Conservation (phyloP, 2,329 filamentous ascomycete genomes). For the Aspergillus oerlinghausenensis region DNA sequence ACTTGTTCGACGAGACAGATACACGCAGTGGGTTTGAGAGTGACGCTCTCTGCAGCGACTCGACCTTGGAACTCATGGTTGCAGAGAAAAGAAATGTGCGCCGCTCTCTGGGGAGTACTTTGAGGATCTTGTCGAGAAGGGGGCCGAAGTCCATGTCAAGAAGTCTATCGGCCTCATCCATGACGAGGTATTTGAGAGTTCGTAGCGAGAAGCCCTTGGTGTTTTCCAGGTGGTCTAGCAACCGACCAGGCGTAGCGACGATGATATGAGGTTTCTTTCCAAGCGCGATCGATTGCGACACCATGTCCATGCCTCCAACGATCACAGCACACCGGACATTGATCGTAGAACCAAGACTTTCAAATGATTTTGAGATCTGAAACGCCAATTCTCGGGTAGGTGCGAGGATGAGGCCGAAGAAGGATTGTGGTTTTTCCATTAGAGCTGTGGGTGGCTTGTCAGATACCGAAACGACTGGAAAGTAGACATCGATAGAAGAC, state of each 20-base stretch:
- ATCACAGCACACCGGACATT: constrained; percentile 81
- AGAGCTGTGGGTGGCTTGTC: constrained; percentile 48
- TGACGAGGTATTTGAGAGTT: constrained; percentile 79
- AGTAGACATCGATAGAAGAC: too few relatives aligned
- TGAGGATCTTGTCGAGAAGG: constrained; percentile 86
- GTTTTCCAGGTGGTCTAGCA: constrained; percentile 91
- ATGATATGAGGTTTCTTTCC: constrained; percentile 95
- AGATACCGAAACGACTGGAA: neutral
- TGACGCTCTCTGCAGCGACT: constrained; percentile 84
- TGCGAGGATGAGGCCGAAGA: constrained; percentile 86
- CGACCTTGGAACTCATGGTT: constrained; percentile 90
- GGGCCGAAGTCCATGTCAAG: constrained; percentile 93
- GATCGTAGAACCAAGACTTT: constrained; percentile 81
- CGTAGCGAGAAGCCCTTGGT: constrained; percentile 91
- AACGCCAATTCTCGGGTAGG: constrained; percentile 90
- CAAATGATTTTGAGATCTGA: constrained; percentile 84
- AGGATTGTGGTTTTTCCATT: constrained; percentile 77
- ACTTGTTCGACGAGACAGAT: constrained; percentile 74
- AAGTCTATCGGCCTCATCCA: constrained; percentile 90
- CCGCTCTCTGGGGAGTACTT: constrained; percentile 73
- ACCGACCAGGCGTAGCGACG: constrained; percentile 82
- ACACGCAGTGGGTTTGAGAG: constrained; percentile 79
- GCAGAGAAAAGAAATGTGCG: constrained; percentile 88
- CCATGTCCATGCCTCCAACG: constrained; percentile 94
- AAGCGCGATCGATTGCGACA: constrained; percentile 81